These are phyloP conservation scores for Syzygium syzygioides DNA, from an alignment of 441 rosid genomes.

Conservation along the genomic window DNA sequence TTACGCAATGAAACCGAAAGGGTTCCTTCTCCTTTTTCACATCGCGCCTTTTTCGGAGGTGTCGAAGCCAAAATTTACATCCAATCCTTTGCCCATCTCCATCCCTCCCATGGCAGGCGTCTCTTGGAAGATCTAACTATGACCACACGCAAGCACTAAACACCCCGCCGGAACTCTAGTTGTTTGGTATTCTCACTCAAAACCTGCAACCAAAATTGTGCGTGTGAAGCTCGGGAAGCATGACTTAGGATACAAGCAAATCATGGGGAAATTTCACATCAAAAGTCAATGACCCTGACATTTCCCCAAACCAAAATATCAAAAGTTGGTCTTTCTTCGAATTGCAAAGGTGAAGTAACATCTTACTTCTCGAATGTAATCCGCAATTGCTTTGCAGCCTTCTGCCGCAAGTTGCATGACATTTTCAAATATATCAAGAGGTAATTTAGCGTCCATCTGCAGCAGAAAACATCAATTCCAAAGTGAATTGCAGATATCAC, in stretches of 20 bases:
- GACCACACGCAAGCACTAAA: slow-evolving; percentile 4
- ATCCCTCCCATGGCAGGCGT: no score
- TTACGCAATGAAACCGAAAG: neutral
- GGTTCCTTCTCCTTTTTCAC: neutral
- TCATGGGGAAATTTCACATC: neutral
- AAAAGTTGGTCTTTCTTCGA: neutral
- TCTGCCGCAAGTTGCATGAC: slow-evolving; percentile 77
- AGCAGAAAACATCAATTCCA: neutral
- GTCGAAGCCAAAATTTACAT: neutral
- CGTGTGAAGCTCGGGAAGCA: neutral
- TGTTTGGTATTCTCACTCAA: slow-evolving; percentile 71
- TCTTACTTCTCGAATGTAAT: slow-evolving; percentile 58
- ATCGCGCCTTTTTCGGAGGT: neutral
- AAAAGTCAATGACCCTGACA: neutral
- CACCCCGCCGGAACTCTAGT: slow-evolving; percentile 58
- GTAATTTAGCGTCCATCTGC: slow-evolving; percentile 88
- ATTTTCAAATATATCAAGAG: slow-evolving; percentile 70
- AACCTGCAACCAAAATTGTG: slow-evolving; percentile 35
- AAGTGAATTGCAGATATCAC: neutral
- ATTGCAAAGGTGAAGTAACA: neutral
- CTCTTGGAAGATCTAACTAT: neutral
- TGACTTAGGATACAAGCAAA: neutral
- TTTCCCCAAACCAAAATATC: neutral
- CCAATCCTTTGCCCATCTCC: neutral
- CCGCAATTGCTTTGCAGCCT: slow-evolving; percentile 93